These are phyloP conservation scores for Botrytis deweyae DNA, from an alignment of 2,329 filamentous ascomycete species.

Conservation along the genomic window DNA sequence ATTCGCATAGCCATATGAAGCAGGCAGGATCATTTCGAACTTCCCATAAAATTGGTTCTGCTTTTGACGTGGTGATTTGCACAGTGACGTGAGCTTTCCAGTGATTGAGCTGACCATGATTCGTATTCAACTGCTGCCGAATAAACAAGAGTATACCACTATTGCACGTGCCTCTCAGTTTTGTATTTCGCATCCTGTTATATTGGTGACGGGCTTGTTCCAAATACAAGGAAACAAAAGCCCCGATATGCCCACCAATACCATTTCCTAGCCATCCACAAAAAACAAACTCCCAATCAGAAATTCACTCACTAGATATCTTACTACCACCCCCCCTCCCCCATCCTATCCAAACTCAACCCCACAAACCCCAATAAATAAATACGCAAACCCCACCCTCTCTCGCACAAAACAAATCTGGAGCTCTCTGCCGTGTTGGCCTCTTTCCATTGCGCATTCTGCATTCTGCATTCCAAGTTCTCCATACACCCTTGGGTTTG, in stretches of 20 bases:
- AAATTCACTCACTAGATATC: not conserved
- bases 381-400: not conserved
- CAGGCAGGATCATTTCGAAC: not conserved
- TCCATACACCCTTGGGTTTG: too few species aligned
- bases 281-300: too few species aligned
- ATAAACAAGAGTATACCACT: not conserved
- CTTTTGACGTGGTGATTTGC: not conserved
- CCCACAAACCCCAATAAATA: too few species aligned
- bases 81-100: not conserved
- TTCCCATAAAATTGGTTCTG: too few species aligned
- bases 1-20: not conserved
- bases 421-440: not conserved
- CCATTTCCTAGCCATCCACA: too few species aligned
- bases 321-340: too few species aligned
- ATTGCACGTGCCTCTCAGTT: rapidly evolving
- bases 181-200: too few species aligned
- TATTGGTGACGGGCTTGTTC: too few species aligned
- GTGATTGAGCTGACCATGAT: not conserved
- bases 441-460: too few species aligned
- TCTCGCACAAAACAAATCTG: not conserved
- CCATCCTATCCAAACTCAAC: too few species aligned
- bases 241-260: too few species aligned
- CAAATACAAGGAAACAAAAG: too few species aligned
- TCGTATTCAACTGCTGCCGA: not conserved
- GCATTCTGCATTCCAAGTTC: not conserved